These are phyloP conservation scores for Hymenoscyphus fructigenus DNA, from an alignment of 2,329 filamentous ascomycete species.

Conservation along the genomic window DNA sequence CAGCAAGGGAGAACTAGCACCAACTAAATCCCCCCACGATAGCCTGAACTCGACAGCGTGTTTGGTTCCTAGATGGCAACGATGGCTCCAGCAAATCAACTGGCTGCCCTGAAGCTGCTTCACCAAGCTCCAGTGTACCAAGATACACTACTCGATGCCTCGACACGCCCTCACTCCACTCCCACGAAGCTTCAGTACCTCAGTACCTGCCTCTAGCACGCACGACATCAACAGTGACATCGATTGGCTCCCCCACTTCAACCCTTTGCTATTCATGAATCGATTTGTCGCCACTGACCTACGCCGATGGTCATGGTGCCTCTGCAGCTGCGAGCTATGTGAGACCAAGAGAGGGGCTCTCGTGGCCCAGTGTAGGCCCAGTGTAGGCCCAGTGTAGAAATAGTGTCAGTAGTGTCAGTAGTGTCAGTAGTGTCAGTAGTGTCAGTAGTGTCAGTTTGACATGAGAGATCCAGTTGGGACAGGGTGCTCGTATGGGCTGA, in stretches of 20 bases:
- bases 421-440: no score
- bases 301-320: no score
- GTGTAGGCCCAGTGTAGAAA: no score
- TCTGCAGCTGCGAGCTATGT: not conserved
- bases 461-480: not conserved
- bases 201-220: not conserved
- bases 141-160: not conserved
- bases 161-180: not conserved
- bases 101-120: not conserved
- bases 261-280: not conserved
- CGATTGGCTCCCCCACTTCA: not conserved
- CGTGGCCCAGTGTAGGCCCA: not conserved
- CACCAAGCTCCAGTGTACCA: not conserved
- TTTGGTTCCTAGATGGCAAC: no score
- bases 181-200: not conserved
- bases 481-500: slow-evolving; percentile 8
- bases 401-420: no score
- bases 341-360: not conserved
- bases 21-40: no score
- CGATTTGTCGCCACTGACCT: not conserved
- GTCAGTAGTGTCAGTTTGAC: not conserved
- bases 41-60: no score
- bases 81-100: not conserved
- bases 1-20: no score
- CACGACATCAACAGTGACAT: slow-evolving; percentile 1